Base-by-base conservation (phyloP, 2,329 filamentous ascomycete genomes). In the Trichoderma brevicompactum region DNA sequence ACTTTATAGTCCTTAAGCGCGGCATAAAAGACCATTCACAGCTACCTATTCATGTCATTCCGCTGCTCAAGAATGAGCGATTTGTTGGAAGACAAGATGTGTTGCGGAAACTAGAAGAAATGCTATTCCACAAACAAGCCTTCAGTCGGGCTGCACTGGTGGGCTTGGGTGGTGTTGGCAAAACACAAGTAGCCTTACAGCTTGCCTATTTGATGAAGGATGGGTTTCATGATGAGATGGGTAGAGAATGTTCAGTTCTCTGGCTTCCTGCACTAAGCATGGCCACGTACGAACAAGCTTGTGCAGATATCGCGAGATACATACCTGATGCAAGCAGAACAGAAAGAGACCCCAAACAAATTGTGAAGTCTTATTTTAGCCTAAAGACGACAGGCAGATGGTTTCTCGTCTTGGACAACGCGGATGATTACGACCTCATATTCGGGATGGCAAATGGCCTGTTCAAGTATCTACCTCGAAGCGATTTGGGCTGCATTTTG, bases 301-400 rank as follows among this genome's bases (percentile, higher is more conserved):
- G 76, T 50, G 50, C 48, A 9, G 71, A 73, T 1, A 72, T 80
- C 6, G 75, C 73, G 0, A 65, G 15, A n/a, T 56, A 43, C 70
- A 78, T 4, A 61, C 69, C 1, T 52, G 77, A 1, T 36, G 68
- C 1, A 73, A 73, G 5, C 71, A 74, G 2, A 68, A 77, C 7
- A 19, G 70, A 69, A 43, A 76, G 77, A 53, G 88, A 91, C 66
- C 71, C 89, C 48, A 82, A 83, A 50, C 85, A 89, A 68, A 81
- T 86, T 77, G 87, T 90, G 71, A 80, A 85, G 10, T 52, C 17
- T 1, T 67, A 73, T 32, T 69, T 75, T 8, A 70, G 67, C 38
- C 72, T 69, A 2, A n/a, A 64, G 36, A 54, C 10, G 7, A 49
- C 50, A 15, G 50, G 74, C 77, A 65, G 77, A 34, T 66, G 58